phyloP scores from a whole-genome alignment of 176 grass and related monocot genomes.

The Eremochloa ophiuroides region DNA sequence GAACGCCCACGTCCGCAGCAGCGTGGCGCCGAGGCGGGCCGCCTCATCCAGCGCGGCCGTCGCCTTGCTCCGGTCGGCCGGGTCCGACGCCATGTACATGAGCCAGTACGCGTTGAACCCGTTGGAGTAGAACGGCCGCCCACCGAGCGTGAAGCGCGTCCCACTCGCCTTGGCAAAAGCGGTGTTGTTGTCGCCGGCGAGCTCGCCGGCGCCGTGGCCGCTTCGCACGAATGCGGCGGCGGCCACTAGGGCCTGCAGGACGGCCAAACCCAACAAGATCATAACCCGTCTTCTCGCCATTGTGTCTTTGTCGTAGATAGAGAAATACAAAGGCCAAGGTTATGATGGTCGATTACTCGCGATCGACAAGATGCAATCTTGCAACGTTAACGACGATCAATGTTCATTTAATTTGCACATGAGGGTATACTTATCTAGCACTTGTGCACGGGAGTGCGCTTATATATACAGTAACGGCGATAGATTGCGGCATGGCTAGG shows the following conservation, averaged over 20 bases:
- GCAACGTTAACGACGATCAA: neutral
- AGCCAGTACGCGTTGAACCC: constrained; percentile 90
- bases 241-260: neutral
- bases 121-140: constrained; percentile 47
- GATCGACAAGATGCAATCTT: neutral
- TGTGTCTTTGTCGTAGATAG: no score
- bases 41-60: constrained; percentile 38
- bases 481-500: neutral
- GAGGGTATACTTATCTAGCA: neutral
- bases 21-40: constrained; percentile 38
- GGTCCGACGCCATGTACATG: constrained; percentile 64
- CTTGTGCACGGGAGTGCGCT: neutral
- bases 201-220: constrained; percentile 11
- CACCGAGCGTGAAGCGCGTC: constrained; percentile 42
- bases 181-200: neutral
- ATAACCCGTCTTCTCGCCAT: constrained; percentile 37
- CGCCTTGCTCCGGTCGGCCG: constrained; percentile 51
- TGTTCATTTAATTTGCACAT: neutral
- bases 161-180: constrained; percentile 51
- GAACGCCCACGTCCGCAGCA: constrained; percentile 84
- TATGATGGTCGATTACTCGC: no score
- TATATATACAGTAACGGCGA: neutral
- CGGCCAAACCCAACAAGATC: neutral
- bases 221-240: neutral
- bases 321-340: no score